Percentiles rank a stretch among this genome's conserved stretches.
phyloP scores from a whole-genome alignment of 2,329 filamentous ascomycete species.

The Colletotrichum musicola region DNA sequence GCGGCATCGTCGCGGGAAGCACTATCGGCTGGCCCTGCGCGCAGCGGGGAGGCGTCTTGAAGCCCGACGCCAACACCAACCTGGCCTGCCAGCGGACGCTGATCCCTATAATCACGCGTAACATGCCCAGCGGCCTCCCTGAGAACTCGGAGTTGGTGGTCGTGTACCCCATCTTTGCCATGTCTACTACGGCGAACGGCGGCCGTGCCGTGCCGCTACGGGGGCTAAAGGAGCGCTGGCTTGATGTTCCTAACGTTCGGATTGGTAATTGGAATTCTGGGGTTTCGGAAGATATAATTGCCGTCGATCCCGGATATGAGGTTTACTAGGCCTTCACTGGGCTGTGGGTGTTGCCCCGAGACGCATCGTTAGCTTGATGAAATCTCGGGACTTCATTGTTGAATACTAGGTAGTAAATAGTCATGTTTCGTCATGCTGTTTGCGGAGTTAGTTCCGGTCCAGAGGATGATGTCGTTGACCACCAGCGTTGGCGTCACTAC shows the following conservation, averaged over 20 bases:
- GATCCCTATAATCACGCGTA: conserved; percentile 34
- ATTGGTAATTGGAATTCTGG: not conserved
- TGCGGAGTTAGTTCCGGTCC: not conserved
- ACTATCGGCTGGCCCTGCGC: too few species aligned
- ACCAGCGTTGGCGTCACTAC: conserved; percentile 4
- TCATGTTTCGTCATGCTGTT: not conserved
- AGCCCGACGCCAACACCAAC: conserved; percentile 47
- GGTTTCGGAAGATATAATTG: too few species aligned
- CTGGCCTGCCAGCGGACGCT: conserved; percentile 42
- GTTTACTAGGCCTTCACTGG: too few species aligned
- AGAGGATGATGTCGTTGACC: not conserved
- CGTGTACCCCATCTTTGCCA: conserved; percentile 32
- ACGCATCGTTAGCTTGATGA: too few species aligned
- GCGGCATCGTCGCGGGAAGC: not conserved
- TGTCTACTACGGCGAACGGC: conserved; percentile 18
- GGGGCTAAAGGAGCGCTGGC: conserved; percentile 11
- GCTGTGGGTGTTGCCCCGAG: too few species aligned
- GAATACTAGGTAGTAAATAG: too few species aligned
- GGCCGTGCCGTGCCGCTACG: not conserved
- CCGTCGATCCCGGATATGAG: too few species aligned
- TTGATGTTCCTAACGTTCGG: conserved; percentile 11
- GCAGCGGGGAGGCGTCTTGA: conserved; percentile 32
- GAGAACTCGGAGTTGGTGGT: not conserved
- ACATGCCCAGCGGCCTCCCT: not conserved
- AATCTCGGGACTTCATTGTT: too few species aligned